Evolutionary conservation across 2,329 filamentous ascomycete species (phyloP).

Genomic region (Phaeophleospora eucalypticola): DNA sequence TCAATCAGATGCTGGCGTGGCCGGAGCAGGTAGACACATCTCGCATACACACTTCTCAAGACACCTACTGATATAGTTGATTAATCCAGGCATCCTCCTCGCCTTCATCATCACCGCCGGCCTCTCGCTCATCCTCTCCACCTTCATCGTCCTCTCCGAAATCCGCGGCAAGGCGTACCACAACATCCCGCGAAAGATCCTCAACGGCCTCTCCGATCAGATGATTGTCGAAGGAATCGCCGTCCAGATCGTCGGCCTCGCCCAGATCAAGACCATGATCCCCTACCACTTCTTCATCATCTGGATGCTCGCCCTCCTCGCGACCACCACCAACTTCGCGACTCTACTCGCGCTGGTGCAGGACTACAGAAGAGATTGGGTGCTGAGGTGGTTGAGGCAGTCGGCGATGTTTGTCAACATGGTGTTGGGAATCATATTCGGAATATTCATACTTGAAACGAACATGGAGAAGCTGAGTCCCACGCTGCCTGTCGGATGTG

Average conservation of each 20-base stretch:
- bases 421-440: slow-evolving; percentile 53
- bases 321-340: slow-evolving; percentile 62
- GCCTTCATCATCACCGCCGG: slow-evolving; percentile 63
- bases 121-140: slow-evolving; percentile 53
- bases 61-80: slow-evolving; percentile 31
- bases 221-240: slow-evolving; percentile 66
- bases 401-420: slow-evolving; percentile 64
- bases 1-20: slow-evolving; percentile 55
- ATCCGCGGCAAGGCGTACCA: slow-evolving; percentile 45
- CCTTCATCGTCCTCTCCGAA: slow-evolving; percentile 56
- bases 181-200: slow-evolving; percentile 58
- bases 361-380: slow-evolving; percentile 64
- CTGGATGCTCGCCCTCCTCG: slow-evolving; percentile 63
- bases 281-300: slow-evolving; percentile 69
- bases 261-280: slow-evolving; percentile 55
- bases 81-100: slow-evolving; percentile 60
- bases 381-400: slow-evolving; percentile 62
- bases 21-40: slow-evolving; percentile 44
- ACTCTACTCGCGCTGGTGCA: slow-evolving; percentile 61
- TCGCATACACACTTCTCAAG: slow-evolving; percentile 1
- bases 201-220: slow-evolving; percentile 63
- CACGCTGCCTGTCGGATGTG: slow-evolving; percentile 59
- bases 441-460: slow-evolving; percentile 54
- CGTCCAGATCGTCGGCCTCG: slow-evolving; percentile 61
- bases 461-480: slow-evolving; percentile 50